Percentiles rank a stretch among this genome's conserved stretches.
Evolutionary conservation across 768 basidiomycete genomes (phyloP).

Genomic region (Phlebiopsis flavidoalba): DNA sequence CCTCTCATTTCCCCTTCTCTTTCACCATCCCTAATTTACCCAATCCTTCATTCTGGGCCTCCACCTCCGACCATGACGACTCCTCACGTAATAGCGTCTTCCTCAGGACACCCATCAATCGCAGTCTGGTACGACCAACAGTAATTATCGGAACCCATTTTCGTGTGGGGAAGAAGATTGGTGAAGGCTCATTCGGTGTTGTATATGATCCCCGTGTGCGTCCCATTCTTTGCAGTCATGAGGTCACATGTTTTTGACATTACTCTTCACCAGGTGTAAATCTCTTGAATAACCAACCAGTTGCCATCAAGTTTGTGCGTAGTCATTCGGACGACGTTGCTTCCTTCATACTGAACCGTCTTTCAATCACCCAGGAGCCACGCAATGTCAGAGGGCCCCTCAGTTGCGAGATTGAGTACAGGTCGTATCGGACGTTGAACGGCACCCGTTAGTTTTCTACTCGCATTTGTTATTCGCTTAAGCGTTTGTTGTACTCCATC

Average conservation of each 20-base stretch:
- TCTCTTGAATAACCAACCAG: constrained; percentile 77
- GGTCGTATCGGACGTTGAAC: constrained; percentile 92
- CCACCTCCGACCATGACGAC: constrained; percentile 54
- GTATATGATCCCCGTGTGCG: constrained; percentile 92
- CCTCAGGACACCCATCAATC: constrained; percentile 59
- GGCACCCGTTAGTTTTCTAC: constrained; percentile 65
- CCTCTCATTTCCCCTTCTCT: constrained; percentile 7
- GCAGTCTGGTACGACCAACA: constrained; percentile 57
- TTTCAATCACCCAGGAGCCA: constrained; percentile 57
- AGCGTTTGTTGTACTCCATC: background rate
- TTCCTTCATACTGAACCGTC: background rate
- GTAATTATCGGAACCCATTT: constrained; percentile 78
- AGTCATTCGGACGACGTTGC: background rate
- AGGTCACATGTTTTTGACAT: background rate
- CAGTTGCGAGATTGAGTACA: constrained; percentile 96
- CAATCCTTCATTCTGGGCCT: constrained; percentile 13
- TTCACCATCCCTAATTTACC: constrained; percentile 13
- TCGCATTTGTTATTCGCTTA: background rate
- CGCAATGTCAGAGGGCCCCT: constrained; percentile 97
- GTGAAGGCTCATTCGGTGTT: constrained; percentile 98
- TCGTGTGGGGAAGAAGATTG: constrained; percentile 97
- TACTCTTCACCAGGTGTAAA: constrained; percentile 60
- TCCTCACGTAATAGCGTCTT: constrained; percentile 80
- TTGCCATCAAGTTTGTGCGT: constrained; percentile 96
- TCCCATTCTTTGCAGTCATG: background rate